A percentile compares a stretch with the other conserved stretches of the same genome.
phyloP scores from a whole-genome alignment of 441 rosid genomes.

The Lepidium campestre region DNA sequence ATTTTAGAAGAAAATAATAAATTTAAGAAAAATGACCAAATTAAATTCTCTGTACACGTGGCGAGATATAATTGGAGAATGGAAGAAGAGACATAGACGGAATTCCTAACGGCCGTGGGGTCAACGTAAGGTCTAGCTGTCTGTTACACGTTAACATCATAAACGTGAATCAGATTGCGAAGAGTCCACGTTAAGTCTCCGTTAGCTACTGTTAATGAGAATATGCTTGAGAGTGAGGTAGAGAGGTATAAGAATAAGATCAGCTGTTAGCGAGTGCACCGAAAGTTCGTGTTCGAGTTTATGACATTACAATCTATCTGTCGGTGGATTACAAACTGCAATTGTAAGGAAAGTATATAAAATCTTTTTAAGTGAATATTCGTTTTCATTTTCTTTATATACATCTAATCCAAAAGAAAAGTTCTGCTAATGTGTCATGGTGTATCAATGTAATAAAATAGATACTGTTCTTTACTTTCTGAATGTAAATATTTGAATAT shows the following conservation, averaged over 20 bases:
- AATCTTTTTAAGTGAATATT: conserved; percentile 24
- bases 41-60: conserved; percentile 13
- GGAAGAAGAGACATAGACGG: conserved; percentile 25
- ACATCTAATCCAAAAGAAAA: too few species aligned
- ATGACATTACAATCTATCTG: conserved; percentile 15
- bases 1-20: background rate
- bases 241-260: background rate
- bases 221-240: conserved; percentile 2
- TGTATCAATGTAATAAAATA: too few species aligned
- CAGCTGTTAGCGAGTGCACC: conserved; percentile 18
- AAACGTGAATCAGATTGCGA: conserved; percentile 19
- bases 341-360: conserved; percentile 5
- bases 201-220: conserved; percentile 14
- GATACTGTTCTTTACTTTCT: too few species aligned
- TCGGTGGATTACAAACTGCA: conserved; percentile 29
- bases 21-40: background rate
- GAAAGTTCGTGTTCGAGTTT: conserved; percentile 2
- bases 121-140: conserved; percentile 14
- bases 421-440: too few species aligned
- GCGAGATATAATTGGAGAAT: background rate
- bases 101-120: conserved; percentile 46
- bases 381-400: background rate
- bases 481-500: too few species aligned
- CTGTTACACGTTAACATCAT: conserved; percentile 9
- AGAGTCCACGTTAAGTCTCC: conserved; percentile 30